phyloP scores from a whole-genome alignment of 441 rosid species.

The Pelargonium cotyledonis region DNA sequence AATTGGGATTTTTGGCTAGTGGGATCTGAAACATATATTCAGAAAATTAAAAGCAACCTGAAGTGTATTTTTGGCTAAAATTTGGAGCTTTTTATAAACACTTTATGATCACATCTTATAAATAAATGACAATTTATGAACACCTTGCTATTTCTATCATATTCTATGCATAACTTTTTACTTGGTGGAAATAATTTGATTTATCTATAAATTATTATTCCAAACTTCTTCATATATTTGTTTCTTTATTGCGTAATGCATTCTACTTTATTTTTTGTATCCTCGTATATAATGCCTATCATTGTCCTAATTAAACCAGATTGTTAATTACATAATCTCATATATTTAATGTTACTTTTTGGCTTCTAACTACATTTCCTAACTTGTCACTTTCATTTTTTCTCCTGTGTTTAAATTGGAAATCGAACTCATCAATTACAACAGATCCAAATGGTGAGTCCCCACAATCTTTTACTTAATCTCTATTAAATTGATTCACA shows the following conservation, averaged over 20 bases:
- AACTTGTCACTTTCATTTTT: neutral
- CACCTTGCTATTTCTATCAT: too few species aligned
- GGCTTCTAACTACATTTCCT: neutral
- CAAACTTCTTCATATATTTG: neutral
- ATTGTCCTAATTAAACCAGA: neutral
- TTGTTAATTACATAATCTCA: neutral
- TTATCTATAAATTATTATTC: neutral
- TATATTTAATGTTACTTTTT: neutral
- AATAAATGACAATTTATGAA: too few species aligned
- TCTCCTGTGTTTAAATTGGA: neutral
- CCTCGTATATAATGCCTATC: neutral
- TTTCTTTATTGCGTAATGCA: neutral
- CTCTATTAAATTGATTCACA: too few species aligned
- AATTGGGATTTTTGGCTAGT: too few species aligned
- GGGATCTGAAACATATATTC: too few species aligned
- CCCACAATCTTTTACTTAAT: neutral
- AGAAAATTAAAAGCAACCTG: too few species aligned
- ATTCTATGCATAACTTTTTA: too few species aligned
- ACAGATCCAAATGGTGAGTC: conserved; percentile 6
- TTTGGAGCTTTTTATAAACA: too few species aligned
- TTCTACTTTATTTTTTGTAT: neutral
- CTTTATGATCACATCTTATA: too few species aligned
- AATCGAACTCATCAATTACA: neutral
- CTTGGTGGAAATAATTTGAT: too few species aligned
- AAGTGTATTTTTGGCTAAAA: too few species aligned